Percentiles rank a stretch among this genome's conserved stretches.
These are phyloP conservation scores for Paracoccidioides brasiliensis DNA, from an alignment of 2,329 filamentous ascomycete genomes.

Conservation along the genomic window DNA sequence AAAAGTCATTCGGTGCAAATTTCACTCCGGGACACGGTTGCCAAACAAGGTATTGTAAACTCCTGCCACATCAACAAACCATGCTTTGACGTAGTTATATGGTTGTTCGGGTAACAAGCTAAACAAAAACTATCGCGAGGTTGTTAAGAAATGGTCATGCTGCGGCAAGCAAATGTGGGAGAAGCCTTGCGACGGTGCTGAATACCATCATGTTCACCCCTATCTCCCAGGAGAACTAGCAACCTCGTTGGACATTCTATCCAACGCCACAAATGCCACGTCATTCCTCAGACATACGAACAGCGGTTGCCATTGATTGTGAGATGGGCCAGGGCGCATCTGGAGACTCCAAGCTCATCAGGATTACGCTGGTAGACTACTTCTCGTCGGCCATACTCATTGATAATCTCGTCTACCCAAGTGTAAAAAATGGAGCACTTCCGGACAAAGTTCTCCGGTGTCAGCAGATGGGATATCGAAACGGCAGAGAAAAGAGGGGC, in stretches of 20 bases:
- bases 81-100: background rate
- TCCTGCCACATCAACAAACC: background rate
- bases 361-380: slow-evolving; percentile 39
- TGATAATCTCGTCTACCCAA: slow-evolving; percentile 38
- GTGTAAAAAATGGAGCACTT: slow-evolving; percentile 34
- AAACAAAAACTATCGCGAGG: background rate
- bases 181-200: background rate
- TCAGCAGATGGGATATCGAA: slow-evolving; percentile 20
- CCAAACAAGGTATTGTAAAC: background rate
- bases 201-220: background rate
- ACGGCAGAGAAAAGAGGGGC: slow-evolving; percentile 21
- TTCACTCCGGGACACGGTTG: background rate
- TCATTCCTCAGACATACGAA: background rate
- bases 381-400: slow-evolving; percentile 36
- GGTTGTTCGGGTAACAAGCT: background rate
- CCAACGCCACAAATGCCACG: background rate
- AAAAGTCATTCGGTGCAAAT: background rate
- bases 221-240: background rate
- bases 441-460: slow-evolving; percentile 40
- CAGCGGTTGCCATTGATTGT: slow-evolving; percentile 38
- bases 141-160: background rate
- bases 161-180: background rate
- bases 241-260: background rate
- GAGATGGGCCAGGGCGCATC: slow-evolving; percentile 39
- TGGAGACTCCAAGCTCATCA: slow-evolving; percentile 39